Evolutionary conservation across 208 protist genomes (phyloP).

Genomic region (Tritrichomonas musculus): DNA sequence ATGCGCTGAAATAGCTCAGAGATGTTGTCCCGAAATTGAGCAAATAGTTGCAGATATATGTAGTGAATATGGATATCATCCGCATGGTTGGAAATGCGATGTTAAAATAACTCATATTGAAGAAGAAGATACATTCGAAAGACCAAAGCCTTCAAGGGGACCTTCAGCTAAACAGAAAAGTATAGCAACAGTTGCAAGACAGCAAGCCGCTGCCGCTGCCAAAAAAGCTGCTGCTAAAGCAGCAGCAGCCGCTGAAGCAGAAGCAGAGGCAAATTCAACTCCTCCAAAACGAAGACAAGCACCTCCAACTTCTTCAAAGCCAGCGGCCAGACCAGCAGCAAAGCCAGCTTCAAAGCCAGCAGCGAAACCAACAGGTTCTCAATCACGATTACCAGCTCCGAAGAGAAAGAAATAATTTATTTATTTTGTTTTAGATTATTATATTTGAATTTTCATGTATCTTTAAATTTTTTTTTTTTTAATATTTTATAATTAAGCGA

Average conservation of each 20-base stretch:
- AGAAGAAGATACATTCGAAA: background rate
- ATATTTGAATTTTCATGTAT: no score
- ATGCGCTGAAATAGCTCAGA: background rate
- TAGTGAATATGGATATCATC: background rate
- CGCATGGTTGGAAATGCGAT: slow-evolving; percentile 21
- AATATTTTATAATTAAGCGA: no score
- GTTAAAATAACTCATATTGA: background rate
- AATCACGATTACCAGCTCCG: no score
- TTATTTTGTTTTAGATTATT: no score
- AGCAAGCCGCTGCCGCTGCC: background rate
- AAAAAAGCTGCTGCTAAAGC: background rate
- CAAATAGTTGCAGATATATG: background rate
- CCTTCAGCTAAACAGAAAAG: background rate
- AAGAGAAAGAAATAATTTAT: no score
- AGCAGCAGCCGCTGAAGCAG: background rate
- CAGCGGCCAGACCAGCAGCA: background rate
- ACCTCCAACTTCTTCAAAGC: background rate
- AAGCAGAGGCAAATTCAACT: background rate
- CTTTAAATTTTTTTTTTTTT: no score
- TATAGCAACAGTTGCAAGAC: background rate
- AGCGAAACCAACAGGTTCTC: background rate
- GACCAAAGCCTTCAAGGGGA: background rate
- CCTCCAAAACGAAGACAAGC: background rate
- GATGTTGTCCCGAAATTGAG: background rate
- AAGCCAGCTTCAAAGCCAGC: background rate